A percentile compares a stretch with the other conserved stretches of the same genome.
phyloP scores from a whole-genome alignment of 2,329 filamentous ascomycete species.

The Alternaria hordeiaustralica region DNA sequence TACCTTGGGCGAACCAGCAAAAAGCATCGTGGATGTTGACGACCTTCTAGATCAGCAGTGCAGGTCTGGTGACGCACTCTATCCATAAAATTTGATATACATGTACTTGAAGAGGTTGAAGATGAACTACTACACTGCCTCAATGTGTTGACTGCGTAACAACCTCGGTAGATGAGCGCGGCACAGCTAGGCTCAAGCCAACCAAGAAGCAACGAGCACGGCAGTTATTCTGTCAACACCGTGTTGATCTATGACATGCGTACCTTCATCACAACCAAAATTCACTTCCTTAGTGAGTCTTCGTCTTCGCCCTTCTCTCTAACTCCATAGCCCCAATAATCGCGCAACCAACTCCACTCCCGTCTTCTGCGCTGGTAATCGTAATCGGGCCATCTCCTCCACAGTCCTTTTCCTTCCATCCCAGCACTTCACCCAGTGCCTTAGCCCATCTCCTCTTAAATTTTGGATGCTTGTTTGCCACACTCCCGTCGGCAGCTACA shows the following conservation, averaged over 20 bases:
- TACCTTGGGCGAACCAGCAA: background rate
- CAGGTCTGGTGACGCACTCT: background rate
- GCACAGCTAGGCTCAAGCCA: background rate
- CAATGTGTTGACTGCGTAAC: background rate
- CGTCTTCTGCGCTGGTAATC: slow-evolving; percentile 51
- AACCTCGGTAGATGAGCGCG: background rate
- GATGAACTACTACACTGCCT: background rate
- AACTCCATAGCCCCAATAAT: slow-evolving; percentile 44
- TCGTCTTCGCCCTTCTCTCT: slow-evolving; percentile 15
- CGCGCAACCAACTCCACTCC: slow-evolving; percentile 50
- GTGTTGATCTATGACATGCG: background rate
- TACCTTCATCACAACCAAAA: background rate
- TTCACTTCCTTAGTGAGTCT: background rate
- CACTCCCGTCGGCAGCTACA: slow-evolving; percentile 49
- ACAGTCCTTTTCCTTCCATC: slow-evolving; percentile 35
- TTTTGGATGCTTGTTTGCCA: slow-evolving; percentile 52
- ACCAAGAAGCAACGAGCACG: background rate
- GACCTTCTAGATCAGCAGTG: background rate
- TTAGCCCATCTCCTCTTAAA: slow-evolving; percentile 51
- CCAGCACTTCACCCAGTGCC: slow-evolving; percentile 49
- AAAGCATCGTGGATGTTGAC: background rate
- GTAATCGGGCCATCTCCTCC: slow-evolving; percentile 41
- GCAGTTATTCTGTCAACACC: background rate
- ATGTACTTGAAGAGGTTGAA: background rate
- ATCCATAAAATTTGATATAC: background rate